phyloP scores from a whole-genome alignment of 129 eudicot species.

The Flaveria ramosissima region DNA sequence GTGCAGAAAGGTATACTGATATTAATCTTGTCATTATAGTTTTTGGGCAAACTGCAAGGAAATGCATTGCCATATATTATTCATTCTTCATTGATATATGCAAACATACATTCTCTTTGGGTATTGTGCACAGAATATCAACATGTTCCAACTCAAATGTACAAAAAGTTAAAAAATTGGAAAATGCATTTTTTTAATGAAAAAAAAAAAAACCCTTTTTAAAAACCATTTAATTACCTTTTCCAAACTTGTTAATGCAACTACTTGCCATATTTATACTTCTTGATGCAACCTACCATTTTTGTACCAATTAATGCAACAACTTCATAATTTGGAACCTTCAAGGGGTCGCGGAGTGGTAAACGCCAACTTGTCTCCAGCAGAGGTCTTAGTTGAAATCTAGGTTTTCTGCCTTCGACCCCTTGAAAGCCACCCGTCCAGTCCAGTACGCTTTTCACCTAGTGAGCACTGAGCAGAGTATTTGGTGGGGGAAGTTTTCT shows the following conservation, averaged over 20 bases:
- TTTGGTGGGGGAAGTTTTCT: not conserved
- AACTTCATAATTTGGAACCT: not conserved
- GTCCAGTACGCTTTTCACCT: not conserved
- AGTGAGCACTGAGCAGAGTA: not conserved
- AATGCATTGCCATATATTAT: not conserved
- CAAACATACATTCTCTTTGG: not conserved
- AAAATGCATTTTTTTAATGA: not conserved
- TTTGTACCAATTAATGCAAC: not conserved
- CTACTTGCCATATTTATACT: not conserved
- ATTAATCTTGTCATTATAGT: not conserved
- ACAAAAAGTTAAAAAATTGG: not conserved
- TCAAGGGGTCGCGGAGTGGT: not conserved
- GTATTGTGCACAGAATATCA: not conserved
- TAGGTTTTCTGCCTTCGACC: not conserved
- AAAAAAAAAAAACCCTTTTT: not conserved
- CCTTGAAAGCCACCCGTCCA: not conserved
- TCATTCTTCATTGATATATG: not conserved
- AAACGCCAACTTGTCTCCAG: not conserved
- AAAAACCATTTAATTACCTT: not conserved
- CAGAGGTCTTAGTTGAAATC: not conserved
- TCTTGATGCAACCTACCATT: not conserved
- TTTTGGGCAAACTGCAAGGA: not conserved
- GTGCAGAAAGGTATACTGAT: constrained; percentile 81
- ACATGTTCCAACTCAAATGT: not conserved
- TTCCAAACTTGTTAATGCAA: not conserved